Evolutionary conservation across 768 basidiomycete genomes (phyloP), one percentile per base, ranked within the genome.

Genomic region (Mycena floridula): DNA sequence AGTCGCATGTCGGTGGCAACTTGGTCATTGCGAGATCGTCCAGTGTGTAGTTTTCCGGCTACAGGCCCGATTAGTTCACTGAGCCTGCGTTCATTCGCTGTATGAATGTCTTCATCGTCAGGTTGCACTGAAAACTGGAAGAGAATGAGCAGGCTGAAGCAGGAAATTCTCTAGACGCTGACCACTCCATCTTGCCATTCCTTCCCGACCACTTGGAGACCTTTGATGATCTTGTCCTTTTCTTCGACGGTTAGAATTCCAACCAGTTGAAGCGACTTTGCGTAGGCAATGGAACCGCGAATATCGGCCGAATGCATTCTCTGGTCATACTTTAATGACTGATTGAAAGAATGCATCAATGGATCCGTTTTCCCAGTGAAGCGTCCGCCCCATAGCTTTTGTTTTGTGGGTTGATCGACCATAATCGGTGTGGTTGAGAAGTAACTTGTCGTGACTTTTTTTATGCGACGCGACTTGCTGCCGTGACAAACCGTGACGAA

Each of bases 41-140:
- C 96, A 0, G 96, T 99, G 60, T 99, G 96, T 35, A 99, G 73
- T 64, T 98, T 99, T 3, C 96, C 96, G 5, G 90, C 93, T 13
- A 91, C 77, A 12, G 88, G 72, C 0, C 96, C 96, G 43, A 98
- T 90, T 43, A 99, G 66, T 67, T 99, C 95, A 50, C 83, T 89
- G 52, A 99, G 65, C 32, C 96, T 79, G 38, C 96, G 82, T 61
- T 99, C 96, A 57, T 98, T 99, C 43, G 96, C 96, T 11, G 96
- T 99, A 62, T 98, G 95, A 48, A 99, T 98, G 58, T 99, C 96
- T 58, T 99, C 96, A 55, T 99, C 96, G 54, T 95, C 92, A n/a
- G 79, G 70, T 48, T 84, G 71, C 24, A 81, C 65, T 45, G 68
- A 59, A 59, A 99, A 99, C 87, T 94, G 55, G 12, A 25, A 27